Conservation (phyloP, 140 eudicot species). For the Oenanthe javanica region DNA sequence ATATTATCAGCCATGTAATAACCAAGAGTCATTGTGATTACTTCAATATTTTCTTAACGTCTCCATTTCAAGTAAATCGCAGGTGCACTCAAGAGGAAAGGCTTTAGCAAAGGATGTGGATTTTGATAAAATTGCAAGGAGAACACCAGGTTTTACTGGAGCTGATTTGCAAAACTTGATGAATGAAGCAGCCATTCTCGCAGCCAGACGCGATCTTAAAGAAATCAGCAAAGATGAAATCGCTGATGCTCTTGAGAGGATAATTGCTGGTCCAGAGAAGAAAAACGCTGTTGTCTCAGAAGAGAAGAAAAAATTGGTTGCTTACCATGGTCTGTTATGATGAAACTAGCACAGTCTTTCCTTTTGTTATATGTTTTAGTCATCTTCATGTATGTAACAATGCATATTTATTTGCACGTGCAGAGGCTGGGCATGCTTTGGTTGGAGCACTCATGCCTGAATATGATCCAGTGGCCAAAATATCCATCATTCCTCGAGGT, state of each 20-base stretch:
- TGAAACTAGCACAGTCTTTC: not conserved
- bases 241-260: conserved; percentile 90
- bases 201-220: conserved; percentile 92
- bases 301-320: conserved; percentile 89
- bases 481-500: conserved; percentile 97
- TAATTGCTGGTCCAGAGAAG: conserved; percentile 97
- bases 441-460: conserved; percentile 99
- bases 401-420: not conserved
- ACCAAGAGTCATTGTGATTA: not conserved
- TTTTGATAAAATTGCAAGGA: conserved; percentile 82
- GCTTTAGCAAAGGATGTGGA: conserved; percentile 93
- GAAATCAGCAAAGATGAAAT: conserved; percentile 97
- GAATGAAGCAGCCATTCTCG: conserved; percentile 99
- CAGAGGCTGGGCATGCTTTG: conserved; percentile 99
- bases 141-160: conserved; percentile 95
- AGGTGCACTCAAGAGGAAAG: conserved; percentile 97
- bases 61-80: not conserved
- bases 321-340: conserved; percentile 68
- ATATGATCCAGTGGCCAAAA: conserved; percentile 94
- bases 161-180: conserved; percentile 90
- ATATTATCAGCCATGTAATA: not conserved
- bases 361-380: not conserved
- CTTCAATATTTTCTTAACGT: not conserved
- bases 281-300: conserved; percentile 94
- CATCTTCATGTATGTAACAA: not conserved